Base-by-base conservation (phyloP, 2,329 filamentous ascomycete genomes). In the Trichophyton simii region DNA sequence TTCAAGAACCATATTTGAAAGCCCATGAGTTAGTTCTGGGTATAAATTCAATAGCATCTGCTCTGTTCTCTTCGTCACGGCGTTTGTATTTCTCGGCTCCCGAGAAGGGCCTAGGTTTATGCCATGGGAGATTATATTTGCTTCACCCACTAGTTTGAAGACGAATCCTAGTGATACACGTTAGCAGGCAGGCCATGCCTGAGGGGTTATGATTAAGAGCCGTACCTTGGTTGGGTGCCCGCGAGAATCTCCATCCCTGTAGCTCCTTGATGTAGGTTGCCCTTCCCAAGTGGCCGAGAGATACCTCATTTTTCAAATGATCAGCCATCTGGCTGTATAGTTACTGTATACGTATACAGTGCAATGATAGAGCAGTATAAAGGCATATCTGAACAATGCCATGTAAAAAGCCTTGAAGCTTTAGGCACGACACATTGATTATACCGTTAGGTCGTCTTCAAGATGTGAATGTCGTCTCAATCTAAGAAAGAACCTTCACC, bases 291-390 rank as follows among this genome's bases (percentile, higher is more conserved):
- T 83, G 80, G 73, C 82, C 82, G 72, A 82, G 84, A 63, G 79
- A 79, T 59, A 84, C 28, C n/a, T 55, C 52, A 36, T 55, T 34
- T 7, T 34, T 68, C 50, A 71, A 68, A 65, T 71, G 70, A 66
- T 84, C 79, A 84, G 79, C 80, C 82, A 85, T 85, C 75, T 68
- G 81, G 79, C 72, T 75, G 75, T 69, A 68, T n/a, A 34, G 52
- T 55, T 15, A 25, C 52, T 3, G 20, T 52, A 52, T 4, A 18
- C 38, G 31, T 55, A 36, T 36, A 34, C 28, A 55, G 31, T n/a
- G 52, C 15, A 8, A 34, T 55, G 6, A 3, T 36, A n/a, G 15
- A n/a, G n/a, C 52, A 55, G 34, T 55, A 55, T 36, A 34, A 20
- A 55, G 52, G 8, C 52, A 55, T 55, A 6, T 55, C 52, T 55